A percentile compares a stretch with the other conserved stretches of the same genome.
Evolutionary conservation across 192 early-diverging fungal genomes (phyloP).

Genomic region (Anaeromyces robustus): DNA sequence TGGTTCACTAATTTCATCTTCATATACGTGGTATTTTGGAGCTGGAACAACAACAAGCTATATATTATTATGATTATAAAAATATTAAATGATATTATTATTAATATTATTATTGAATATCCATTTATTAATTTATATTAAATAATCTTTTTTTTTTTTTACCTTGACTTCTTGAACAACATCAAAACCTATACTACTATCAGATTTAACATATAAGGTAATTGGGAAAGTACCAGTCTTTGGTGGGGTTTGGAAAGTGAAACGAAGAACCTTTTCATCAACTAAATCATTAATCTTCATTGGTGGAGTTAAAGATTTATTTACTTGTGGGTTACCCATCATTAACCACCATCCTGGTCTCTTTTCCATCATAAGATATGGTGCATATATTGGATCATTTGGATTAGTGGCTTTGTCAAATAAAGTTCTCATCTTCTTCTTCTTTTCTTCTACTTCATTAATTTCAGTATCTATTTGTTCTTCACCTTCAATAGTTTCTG

Average conservation of each 20-base stretch:
- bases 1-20: conserved; percentile 92
- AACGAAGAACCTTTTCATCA: conserved; percentile 28
- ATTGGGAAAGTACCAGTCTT: conserved; percentile 69
- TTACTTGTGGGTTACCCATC: conserved; percentile 68
- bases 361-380: conserved; percentile 5
- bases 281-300: conserved; percentile 63
- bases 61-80: neutral
- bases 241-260: conserved; percentile 91
- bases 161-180: conserved; percentile 59
- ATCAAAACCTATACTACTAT: conserved; percentile 76
- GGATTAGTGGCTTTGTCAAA: neutral
- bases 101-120: too few relatives aligned
- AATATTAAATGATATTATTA: too few relatives aligned
- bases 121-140: too few relatives aligned
- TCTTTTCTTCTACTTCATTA: neutral
- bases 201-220: conserved; percentile 70
- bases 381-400: conserved; percentile 7
- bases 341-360: conserved; percentile 26
- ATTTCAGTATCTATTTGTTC: neutral
- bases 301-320: conserved; percentile 64
- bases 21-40: conserved; percentile 57
- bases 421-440: neutral
- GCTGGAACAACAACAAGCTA: conserved; percentile 45
- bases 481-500: neutral
- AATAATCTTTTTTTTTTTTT: conserved; percentile 5